Evolutionary conservation across 257 asterid species (phyloP), one percentile per base, ranked within the genome.

Genomic region (Gardenia jasminoides): DNA sequence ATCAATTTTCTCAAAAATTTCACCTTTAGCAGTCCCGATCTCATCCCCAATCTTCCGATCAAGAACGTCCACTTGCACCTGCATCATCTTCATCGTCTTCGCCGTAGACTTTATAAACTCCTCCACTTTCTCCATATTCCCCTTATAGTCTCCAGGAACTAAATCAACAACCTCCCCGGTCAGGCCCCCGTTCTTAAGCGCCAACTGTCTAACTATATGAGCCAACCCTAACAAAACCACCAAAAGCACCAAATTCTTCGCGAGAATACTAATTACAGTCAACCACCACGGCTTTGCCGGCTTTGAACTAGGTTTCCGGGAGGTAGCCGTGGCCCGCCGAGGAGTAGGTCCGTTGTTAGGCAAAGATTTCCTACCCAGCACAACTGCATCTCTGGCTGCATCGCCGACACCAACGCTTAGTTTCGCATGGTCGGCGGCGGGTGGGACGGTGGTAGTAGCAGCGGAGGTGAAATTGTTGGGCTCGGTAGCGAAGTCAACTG

Each of bases 11-110:
- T 82, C 91, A 10, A 78, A 83, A 28, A 91, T 77, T 56, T 95
- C 98, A 79, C 79, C 87, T 83, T 85, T 90, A 76, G 85, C 86
- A 67, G 52, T 80, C 76, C 69, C 58, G 74, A 93, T 74, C 69
- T 81, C 87, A 50, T 86, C 88, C 74, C 88, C 94, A 8, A 88
- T 47, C 81, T 90, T 91, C 41, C 64, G 69, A 82, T 92, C 98
- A 41, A 92, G 82, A 2, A 89, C 95, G 28, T 87, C 88, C 76
- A 94, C 90, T 86, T 94, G 98, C 47, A 94, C 91, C 82, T 93
- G 97, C 94, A 92, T 84, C 80, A 92, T 93, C 81, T 89, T 89
- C 75, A 86, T 70, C 1, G 94, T 84, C 72, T 79, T 89, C 50
- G 69, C 41, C 76, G 77, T 80, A 15, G 83, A 75, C n/a, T 83